A percentile compares a stretch with the other conserved stretches of the same genome.
Conservation (phyloP, 2,329 filamentous ascomycete genomes). For the Colletotrichum melonis region DNA sequence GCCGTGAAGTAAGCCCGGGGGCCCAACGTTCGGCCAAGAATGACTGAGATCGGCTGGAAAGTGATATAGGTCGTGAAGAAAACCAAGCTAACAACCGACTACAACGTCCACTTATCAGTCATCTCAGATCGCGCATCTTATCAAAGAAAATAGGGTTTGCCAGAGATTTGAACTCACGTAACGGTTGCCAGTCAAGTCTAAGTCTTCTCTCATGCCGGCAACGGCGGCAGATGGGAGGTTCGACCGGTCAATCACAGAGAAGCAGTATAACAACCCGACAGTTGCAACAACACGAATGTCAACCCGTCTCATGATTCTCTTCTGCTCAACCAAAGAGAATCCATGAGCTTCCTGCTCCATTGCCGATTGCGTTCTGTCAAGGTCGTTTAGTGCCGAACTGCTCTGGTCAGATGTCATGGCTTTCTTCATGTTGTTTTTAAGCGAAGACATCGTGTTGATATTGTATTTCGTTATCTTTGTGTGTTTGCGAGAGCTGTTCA, state of each 20-base stretch:
- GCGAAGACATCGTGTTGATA: neutral
- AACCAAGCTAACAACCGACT: constrained; percentile 36
- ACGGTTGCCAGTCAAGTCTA: constrained; percentile 33
- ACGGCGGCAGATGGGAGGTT: constrained; percentile 36
- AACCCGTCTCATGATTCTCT: constrained; percentile 38
- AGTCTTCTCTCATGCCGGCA: constrained; percentile 34
- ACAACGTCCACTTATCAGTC: neutral
- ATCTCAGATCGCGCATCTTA: neutral
- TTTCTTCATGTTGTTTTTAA: neutral
- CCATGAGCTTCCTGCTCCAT: neutral
- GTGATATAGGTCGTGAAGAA: constrained; percentile 41
- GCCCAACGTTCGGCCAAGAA: constrained; percentile 38
- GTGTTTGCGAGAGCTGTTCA: neutral
- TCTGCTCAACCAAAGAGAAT: neutral
- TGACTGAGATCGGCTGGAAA: constrained; percentile 39
- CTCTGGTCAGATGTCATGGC: too few relatives aligned
- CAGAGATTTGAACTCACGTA: constrained; percentile 21
- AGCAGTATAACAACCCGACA: constrained; percentile 38
- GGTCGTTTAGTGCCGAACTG: neutral
- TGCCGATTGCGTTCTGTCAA: neutral
- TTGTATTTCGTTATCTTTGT: neutral
- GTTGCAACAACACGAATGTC: constrained; percentile 46
- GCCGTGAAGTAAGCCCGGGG: constrained; percentile 38
- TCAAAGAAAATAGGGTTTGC: neutral
- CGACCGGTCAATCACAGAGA: constrained; percentile 38